Conservation (phyloP, 441 rosid genomes). For the Brassica balearica region DNA sequence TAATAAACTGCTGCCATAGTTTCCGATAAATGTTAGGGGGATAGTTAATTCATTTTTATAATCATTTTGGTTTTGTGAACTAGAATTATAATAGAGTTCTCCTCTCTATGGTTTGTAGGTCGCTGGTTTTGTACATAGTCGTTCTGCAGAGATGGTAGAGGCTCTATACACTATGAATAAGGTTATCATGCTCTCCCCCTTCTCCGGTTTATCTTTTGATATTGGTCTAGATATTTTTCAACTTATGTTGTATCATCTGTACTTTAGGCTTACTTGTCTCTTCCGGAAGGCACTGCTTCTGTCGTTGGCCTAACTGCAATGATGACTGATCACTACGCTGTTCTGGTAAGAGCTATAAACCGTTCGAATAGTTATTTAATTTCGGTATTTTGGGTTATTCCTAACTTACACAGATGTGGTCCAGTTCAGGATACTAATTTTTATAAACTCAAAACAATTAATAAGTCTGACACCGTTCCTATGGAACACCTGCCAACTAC, state of each 20-base stretch:
- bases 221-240: background rate
- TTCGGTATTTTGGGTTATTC: slow-evolving; percentile 19
- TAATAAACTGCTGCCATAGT: slow-evolving; percentile 15
- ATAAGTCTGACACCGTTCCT: slow-evolving; percentile 25
- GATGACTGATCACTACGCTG: slow-evolving; percentile 73
- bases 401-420: slow-evolving; percentile 25
- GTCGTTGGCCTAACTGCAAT: slow-evolving; percentile 67
- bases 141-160: slow-evolving; percentile 67
- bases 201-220: slow-evolving; percentile 19
- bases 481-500: slow-evolving; percentile 28
- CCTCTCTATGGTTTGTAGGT: slow-evolving; percentile 49
- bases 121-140: slow-evolving; percentile 53
- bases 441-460: slow-evolving; percentile 20
- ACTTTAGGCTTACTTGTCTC: slow-evolving; percentile 73
- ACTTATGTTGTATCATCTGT: slow-evolving; percentile 29
- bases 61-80: slow-evolving; percentile 18
- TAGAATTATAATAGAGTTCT: slow-evolving; percentile 19
- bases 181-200: slow-evolving; percentile 46
- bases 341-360: slow-evolving; percentile 52
- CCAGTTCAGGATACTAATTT: slow-evolving; percentile 21
- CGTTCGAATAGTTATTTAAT: slow-evolving; percentile 25
- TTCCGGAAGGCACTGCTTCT: slow-evolving; percentile 77
- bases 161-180: slow-evolving; percentile 67
- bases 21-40: slow-evolving; percentile 6
- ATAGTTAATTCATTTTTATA: slow-evolving; percentile 26